phyloP scores from a whole-genome alignment of 2,329 filamentous ascomycete genomes.

The Aspergillus costaricaensis region DNA sequence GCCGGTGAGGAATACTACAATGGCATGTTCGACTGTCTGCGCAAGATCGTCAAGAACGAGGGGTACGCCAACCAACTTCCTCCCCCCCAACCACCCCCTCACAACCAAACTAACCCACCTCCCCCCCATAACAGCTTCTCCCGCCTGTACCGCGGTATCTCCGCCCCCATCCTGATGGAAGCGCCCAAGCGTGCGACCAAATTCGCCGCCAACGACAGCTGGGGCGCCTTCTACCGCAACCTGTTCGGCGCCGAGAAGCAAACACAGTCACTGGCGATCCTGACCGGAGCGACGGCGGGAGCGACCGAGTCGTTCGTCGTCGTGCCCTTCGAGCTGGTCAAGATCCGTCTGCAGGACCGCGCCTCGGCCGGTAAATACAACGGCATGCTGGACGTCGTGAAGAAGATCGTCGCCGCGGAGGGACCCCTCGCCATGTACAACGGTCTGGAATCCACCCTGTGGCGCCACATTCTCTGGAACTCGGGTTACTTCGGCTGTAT shows the following conservation, averaged over 20 bases:
- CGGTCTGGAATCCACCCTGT: slow-evolving; percentile 92
- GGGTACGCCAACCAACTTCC: slow-evolving; percentile 62
- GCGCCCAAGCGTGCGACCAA: slow-evolving; percentile 95
- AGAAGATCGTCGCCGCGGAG: slow-evolving; percentile 75
- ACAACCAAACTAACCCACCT: slow-evolving; percentile 1
- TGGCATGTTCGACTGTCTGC: slow-evolving; percentile 97
- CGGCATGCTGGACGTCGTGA: slow-evolving; percentile 55
- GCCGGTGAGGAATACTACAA: slow-evolving; percentile 81
- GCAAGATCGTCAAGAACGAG: slow-evolving; percentile 94
- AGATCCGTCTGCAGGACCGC: slow-evolving; percentile 96
- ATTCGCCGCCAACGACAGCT: slow-evolving; percentile 98
- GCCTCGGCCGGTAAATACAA: slow-evolving; percentile 77
- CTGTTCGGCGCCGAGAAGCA: slow-evolving; percentile 82
- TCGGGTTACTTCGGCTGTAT: slow-evolving; percentile 97
- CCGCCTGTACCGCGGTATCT: slow-evolving; percentile 92
- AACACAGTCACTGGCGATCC: slow-evolving; percentile 85
- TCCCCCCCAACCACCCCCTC: neutral
- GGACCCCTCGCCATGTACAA: slow-evolving; percentile 90
- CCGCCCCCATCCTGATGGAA: slow-evolving; percentile 96
- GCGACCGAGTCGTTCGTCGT: slow-evolving; percentile 96
- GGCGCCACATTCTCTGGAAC: slow-evolving; percentile 95
- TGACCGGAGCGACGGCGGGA: slow-evolving; percentile 92
- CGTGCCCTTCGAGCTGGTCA: slow-evolving; percentile 96
- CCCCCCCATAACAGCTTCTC: slow-evolving; percentile 62
- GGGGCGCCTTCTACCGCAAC: slow-evolving; percentile 91